Percentiles rank a stretch among this genome's conserved stretches.
These are phyloP conservation scores for Trichosporon ovoides DNA, from an alignment of 1,284 basidiomycete genomes.

Conservation along the genomic window DNA sequence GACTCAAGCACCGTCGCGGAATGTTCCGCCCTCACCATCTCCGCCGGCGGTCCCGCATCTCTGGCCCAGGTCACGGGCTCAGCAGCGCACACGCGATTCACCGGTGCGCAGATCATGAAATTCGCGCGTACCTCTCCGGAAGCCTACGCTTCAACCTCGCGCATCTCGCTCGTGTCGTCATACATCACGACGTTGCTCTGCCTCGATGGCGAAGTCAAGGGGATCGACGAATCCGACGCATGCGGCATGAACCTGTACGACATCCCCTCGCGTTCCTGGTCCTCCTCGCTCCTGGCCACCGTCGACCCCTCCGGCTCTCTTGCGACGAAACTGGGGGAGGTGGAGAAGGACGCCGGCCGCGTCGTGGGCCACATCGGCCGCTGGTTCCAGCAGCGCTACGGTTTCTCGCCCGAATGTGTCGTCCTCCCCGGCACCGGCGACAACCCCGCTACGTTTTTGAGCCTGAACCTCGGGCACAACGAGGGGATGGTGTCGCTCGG, in stretches of 20 bases:
- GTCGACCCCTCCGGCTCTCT: slow-evolving; percentile 57
- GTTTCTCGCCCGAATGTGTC: slow-evolving; percentile 68
- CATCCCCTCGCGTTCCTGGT: slow-evolving; percentile 68
- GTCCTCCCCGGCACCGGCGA: slow-evolving; percentile 86
- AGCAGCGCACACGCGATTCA: slow-evolving; percentile 81
- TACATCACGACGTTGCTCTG: slow-evolving; percentile 75
- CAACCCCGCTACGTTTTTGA: slow-evolving; percentile 81
- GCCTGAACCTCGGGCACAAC: slow-evolving; percentile 49
- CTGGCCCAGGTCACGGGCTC: slow-evolving; percentile 74
- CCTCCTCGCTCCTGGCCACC: slow-evolving; percentile 57
- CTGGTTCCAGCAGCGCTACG: slow-evolving; percentile 74
- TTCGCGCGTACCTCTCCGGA: slow-evolving; percentile 59
- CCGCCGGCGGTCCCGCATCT: slow-evolving; percentile 60
- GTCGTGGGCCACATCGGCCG: slow-evolving; percentile 60
- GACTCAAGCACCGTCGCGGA: slow-evolving; percentile 77
- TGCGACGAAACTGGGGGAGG: slow-evolving; percentile 63
- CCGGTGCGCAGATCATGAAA: slow-evolving; percentile 76
- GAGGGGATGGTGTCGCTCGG: slow-evolving; percentile 84
- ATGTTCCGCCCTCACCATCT: slow-evolving; percentile 63
- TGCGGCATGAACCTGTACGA: slow-evolving; percentile 80
- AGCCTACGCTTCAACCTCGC: slow-evolving; percentile 61
- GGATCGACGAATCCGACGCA: slow-evolving; percentile 58
- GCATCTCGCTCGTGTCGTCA: slow-evolving; percentile 75
- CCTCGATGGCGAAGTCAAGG: slow-evolving; percentile 49
- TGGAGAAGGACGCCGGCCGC: slow-evolving; percentile 69